These are phyloP conservation scores for Debaryomyces maramus DNA, from an alignment of 805 yeast species.

Conservation along the genomic window DNA sequence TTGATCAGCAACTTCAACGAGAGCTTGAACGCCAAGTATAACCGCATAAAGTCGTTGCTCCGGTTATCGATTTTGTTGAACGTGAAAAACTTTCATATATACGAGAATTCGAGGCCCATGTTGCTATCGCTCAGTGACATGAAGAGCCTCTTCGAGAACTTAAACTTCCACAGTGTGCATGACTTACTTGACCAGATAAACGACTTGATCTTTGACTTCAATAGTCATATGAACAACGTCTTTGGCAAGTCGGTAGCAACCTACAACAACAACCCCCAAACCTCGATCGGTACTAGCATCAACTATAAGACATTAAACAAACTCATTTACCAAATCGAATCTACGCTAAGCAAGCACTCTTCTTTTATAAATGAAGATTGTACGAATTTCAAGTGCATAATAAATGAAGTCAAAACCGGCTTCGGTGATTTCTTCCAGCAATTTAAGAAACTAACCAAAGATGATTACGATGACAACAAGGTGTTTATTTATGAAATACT, in stretches of 20 bases:
- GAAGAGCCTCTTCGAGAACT: conserved; percentile 7
- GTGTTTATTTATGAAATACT: conserved; percentile 15
- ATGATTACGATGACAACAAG: conserved; percentile 1
- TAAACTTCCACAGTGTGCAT: conserved; percentile 8
- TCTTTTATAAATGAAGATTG: conserved; percentile 12
- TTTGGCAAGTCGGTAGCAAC: neutral
- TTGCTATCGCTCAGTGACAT: conserved; percentile 11
- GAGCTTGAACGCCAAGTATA: conserved; percentile 6
- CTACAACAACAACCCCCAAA: neutral
- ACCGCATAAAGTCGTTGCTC: conserved; percentile 5
- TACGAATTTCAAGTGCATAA: conserved; percentile 4
- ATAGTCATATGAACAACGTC: conserved; percentile 6
- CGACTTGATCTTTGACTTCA: conserved; percentile 13
- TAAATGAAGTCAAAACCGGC: conserved; percentile 9
- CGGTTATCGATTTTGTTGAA: conserved; percentile 13
- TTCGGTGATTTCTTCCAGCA: conserved; percentile 12
- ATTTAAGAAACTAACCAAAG: conserved; percentile 4
- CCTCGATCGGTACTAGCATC: neutral
- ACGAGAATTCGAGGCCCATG: conserved; percentile 17
- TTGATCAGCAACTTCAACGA: conserved; percentile 8
- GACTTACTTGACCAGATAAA: conserved; percentile 10
- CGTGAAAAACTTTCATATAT: conserved; percentile 7
- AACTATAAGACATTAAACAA: conserved; percentile 4
- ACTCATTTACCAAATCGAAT: conserved; percentile 6
- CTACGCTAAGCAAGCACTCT: conserved; percentile 6